Evolutionary conservation across 2,329 filamentous ascomycete species (phyloP), one percentile per base, ranked within the genome.

Genomic region (Colletotrichum tofieldiae): DNA sequence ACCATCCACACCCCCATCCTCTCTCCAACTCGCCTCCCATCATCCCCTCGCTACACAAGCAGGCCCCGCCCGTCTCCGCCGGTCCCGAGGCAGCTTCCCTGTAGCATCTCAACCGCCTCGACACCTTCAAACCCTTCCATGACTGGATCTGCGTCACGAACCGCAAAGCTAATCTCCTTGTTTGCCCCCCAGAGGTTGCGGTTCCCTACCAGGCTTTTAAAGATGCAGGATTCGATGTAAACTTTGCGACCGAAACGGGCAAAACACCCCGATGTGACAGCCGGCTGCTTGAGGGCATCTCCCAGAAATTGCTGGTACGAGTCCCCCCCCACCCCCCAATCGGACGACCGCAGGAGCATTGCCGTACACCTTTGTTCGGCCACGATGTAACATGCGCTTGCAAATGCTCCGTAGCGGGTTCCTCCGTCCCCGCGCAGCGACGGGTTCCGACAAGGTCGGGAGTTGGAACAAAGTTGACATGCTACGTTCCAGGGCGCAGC

Each of bases 171-270:
- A 67, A 66, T 67, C 49, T 54, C 20, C 45, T 18, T 47, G 18
- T 12, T 29, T 67, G 32, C 59, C 47, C 16, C 29, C 11, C 54
- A 88, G 87, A 89, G 77, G 87, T 86, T 11, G 84, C 86, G 1
- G 80, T 88, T 1, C 86, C 87, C 8, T 89, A 85, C 75, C 75
- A 78, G 2, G 79, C 82, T 8, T 88, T 89, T 77, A 85, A 84
- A 69, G 77, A 82, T 2, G 85, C 85, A 2, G 84, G 84, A 5
- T 88, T 87, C 73, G 77, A 84, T 8, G 80, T 88, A 61, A 76
- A 79, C 14, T 87, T 89, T 73, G 86, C 85, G 16, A 89, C 87
- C 3, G 87, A 89, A 75, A 82, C 76, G 35, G 87, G 87, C 56
- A 82, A 83, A 23, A 71, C 78, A 6, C 85, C 87, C 0, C 78